Evolutionary conservation across 1,284 basidiomycete genomes (phyloP).

Genomic region (Xanthoconium separans): DNA sequence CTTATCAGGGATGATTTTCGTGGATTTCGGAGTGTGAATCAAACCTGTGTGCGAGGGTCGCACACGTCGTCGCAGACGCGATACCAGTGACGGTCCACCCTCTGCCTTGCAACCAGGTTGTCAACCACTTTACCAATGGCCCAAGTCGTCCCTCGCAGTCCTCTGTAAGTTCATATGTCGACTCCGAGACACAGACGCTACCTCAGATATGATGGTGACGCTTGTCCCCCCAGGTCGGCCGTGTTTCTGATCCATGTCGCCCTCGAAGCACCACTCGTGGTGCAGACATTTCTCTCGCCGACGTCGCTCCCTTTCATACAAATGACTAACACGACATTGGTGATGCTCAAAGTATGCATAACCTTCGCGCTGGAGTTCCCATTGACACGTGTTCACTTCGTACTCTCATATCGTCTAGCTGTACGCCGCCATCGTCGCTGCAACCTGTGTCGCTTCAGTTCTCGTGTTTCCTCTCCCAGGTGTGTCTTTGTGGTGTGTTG

Average conservation of each 20-base stretch:
- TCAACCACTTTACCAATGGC: constrained; percentile 18
- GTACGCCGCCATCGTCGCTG: constrained; percentile 59
- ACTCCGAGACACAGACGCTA: neutral
- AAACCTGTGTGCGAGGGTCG: neutral
- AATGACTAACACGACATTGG: constrained; percentile 75
- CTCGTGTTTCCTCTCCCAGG: constrained; percentile 69
- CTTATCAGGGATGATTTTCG: constrained; percentile 26
- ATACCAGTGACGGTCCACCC: neutral
- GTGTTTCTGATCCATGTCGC: constrained; percentile 78
- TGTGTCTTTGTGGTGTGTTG: constrained; percentile 13
- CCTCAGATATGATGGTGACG: neutral
- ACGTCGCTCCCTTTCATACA: constrained; percentile 67
- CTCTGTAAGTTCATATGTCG: constrained; percentile 30
- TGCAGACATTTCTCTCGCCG: constrained; percentile 72
- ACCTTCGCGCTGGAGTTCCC: neutral
- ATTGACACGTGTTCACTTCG: neutral
- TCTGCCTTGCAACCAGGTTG: neutral
- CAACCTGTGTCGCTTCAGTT: constrained; percentile 56
- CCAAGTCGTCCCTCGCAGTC: constrained; percentile 30
- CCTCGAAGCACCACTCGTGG: constrained; percentile 70
- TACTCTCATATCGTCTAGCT: constrained; percentile 25
- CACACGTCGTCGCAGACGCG: neutral
- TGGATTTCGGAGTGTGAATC: constrained; percentile 24
- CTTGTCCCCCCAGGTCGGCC: constrained; percentile 39
- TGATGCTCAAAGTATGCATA: constrained; percentile 67